Evolutionary conservation across 495 filamentous ascomycete species (phyloP), one percentile per base, ranked within the genome.

Genomic region (Daldinia bambusicola): DNA sequence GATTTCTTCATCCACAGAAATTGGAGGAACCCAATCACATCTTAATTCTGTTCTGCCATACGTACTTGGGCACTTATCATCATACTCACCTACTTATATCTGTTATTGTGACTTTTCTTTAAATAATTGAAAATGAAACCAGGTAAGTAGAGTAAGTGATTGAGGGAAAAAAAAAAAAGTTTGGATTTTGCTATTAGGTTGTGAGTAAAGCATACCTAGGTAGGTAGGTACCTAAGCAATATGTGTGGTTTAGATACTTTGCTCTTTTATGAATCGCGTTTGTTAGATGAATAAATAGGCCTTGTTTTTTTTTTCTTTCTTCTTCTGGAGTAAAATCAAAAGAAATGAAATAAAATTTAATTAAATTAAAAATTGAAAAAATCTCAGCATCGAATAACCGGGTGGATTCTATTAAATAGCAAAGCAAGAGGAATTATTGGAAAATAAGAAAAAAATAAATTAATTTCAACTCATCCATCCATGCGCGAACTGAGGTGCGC

Each of bases 361-460:
- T 53, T 32, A 43, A 52, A 52, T 53, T 59, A 43, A 59, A 53
- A 55, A 60, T 43, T 53, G n/a, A 26, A 60, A 40, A 20, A 45
- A 45, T 20, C 13, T 36, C n/a, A 38, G 43, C 6, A 22, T 43
- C 55, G 10, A 53, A 53, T 40, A 34, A 60, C 31, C 14, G 50
- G 4, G 20, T 26, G 7, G 12, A 52, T n/a, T 26, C 31, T 6
- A 32, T 26, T 31, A 53, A 53, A 59, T 10, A 61, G 40, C 18
- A 56, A 67, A 56, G 48, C 45, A 57, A 40, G 22, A 41, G 14
- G 16, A 61, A 26, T 61, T 48, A 48, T 48, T 48, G 43, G 55
- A 69, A 61, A 61, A 50, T 32, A 69, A 69, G 58, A 55, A 57
- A 26, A 26, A 69, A 58, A 69, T 63, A 56, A 63, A 63, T 61